Percentiles rank a stretch among this genome's conserved stretches.
These are phyloP conservation scores for Taiwanofungus camphoratus DNA, from an alignment of 1,284 basidiomycete species.

Conservation along the genomic window DNA sequence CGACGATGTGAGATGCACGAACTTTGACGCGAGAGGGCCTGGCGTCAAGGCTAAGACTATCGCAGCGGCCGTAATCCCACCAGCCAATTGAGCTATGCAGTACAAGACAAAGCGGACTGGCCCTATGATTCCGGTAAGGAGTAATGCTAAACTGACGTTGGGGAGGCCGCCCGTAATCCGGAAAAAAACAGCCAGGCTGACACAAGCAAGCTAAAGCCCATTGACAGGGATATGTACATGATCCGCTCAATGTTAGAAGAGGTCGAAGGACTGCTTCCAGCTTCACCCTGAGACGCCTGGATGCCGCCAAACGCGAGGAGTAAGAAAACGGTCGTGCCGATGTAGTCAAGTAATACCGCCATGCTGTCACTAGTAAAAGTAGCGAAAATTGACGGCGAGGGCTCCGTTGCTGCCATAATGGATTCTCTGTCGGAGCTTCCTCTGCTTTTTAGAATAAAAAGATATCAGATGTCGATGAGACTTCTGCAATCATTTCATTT, in stretches of 20 bases:
- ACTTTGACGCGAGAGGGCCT: slow-evolving; percentile 53
- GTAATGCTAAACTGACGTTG: slow-evolving; percentile 57
- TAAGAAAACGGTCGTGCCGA: slow-evolving; percentile 57
- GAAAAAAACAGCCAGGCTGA: slow-evolving; percentile 73
- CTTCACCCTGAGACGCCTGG: slow-evolving; percentile 36
- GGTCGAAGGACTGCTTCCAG: slow-evolving; percentile 19
- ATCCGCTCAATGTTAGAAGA: slow-evolving; percentile 36
- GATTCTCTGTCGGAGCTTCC: background rate
- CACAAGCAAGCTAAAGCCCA: slow-evolving; percentile 64
- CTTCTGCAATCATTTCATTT: too few species aligned
- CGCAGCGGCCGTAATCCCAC: slow-evolving; percentile 58
- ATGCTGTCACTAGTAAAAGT: slow-evolving; percentile 31
- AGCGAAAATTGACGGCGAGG: slow-evolving; percentile 10
- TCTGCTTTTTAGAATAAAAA: too few species aligned
- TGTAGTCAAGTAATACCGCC: slow-evolving; percentile 48
- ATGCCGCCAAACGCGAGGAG: slow-evolving; percentile 55
- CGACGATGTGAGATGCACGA: slow-evolving; percentile 16
- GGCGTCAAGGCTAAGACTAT: slow-evolving; percentile 59
- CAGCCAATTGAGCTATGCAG: slow-evolving; percentile 56
- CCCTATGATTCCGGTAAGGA: slow-evolving; percentile 52
- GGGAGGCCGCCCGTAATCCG: slow-evolving; percentile 66
- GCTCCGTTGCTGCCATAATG: background rate
- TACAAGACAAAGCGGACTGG: slow-evolving; percentile 60
- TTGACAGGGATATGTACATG: slow-evolving; percentile 55
- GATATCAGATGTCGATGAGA: too few species aligned